A percentile compares a stretch with the other conserved stretches of the same genome.
Conservation (phyloP, 768 basidiomycete species). For the Antrodiella citrinella region DNA sequence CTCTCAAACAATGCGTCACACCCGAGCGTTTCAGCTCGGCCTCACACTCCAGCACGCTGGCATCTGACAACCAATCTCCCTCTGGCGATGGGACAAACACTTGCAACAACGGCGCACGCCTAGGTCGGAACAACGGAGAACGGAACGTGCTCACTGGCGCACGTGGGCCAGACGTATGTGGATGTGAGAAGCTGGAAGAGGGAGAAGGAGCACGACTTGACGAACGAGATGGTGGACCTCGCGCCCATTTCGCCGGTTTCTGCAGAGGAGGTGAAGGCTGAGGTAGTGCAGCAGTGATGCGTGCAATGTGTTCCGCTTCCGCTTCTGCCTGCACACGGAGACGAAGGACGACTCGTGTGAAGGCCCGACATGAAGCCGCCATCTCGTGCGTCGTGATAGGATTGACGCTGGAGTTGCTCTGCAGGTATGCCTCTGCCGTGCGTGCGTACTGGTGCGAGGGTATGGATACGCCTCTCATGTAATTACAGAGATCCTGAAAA, state of each 20-base stretch:
- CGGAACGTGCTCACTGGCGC: slow-evolving; percentile 33
- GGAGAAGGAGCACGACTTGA: slow-evolving; percentile 66
- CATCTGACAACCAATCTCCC: slow-evolving; percentile 80
- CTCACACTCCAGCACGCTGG: slow-evolving; percentile 76
- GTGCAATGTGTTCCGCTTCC: slow-evolving; percentile 24
- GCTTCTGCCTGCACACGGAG: slow-evolving; percentile 75
- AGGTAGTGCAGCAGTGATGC: slow-evolving; percentile 9
- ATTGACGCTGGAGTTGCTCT: slow-evolving; percentile 39
- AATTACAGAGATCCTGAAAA: slow-evolving; percentile 64
- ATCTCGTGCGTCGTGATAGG: slow-evolving; percentile 37
- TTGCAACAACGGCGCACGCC: slow-evolving; percentile 68
- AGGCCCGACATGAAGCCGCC: slow-evolving; percentile 61
- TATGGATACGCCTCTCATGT: slow-evolving; percentile 71
- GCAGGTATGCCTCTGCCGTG: slow-evolving; percentile 49
- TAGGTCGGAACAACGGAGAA: slow-evolving; percentile 63
- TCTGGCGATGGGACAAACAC: slow-evolving; percentile 85
- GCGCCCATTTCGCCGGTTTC: slow-evolving; percentile 3
- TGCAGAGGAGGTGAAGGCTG: slow-evolving; percentile 5
- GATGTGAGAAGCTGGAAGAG: slow-evolving; percentile 40
- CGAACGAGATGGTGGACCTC: slow-evolving; percentile 2
- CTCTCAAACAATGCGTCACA: slow-evolving; percentile 50
- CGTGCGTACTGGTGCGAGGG: slow-evolving; percentile 68
- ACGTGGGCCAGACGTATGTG: slow-evolving; percentile 15
- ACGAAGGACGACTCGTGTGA: slow-evolving; percentile 72
- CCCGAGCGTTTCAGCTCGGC: slow-evolving; percentile 68